Evolutionary conservation across 148 eudicot genomes (phyloP), one percentile per base, ranked within the genome.

Genomic region (Chenopodium suecicum): DNA sequence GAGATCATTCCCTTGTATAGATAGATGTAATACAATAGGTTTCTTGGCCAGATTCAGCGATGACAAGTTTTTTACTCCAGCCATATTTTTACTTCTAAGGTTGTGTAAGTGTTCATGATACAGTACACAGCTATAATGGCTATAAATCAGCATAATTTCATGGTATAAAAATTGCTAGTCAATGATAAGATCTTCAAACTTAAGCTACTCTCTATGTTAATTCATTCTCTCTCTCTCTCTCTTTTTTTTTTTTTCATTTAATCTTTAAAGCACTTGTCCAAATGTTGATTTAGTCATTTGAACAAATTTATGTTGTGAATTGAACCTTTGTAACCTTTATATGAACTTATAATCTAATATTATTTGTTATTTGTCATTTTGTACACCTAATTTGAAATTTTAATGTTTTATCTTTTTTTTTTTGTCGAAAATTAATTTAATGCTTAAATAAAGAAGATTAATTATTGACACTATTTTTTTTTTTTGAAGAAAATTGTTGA

Each of bases 1-100:
- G 64, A 9, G 70, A 52, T 75, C 48, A 10, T 25, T 32, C 22
- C 48, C 50, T 60, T 70, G 73, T 80, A 75, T 4, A 79, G 64
- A 22, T 4, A 79, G 64, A 22, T 58, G 86, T 60, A 20, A 44
- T 25, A 60, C 74, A 62, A 20, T 74, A 41, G 27, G 19, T 19
- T 82, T 60, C 52, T 54, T 12, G 44, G 9, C 48, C 8, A 56
- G 78, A 41, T 41, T 41, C 44, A 41, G 8, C 44, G 7, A 41
- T 4, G 44, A 41, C 44, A 5, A 41, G 44, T 41, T 41, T 41
- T 6, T 41, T 41, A 41, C 44, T 41, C 44, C 6, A 41, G 44
- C 7, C 44, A 41, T 41, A 41, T 41, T 58, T 17, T 5, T 58
- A 58, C 63, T 14, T 62, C 7, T 19, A 5, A 19, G 23, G 23